Conservation (phyloP, 78 protist species). For the Pigoraptor vietnamica region DNA sequence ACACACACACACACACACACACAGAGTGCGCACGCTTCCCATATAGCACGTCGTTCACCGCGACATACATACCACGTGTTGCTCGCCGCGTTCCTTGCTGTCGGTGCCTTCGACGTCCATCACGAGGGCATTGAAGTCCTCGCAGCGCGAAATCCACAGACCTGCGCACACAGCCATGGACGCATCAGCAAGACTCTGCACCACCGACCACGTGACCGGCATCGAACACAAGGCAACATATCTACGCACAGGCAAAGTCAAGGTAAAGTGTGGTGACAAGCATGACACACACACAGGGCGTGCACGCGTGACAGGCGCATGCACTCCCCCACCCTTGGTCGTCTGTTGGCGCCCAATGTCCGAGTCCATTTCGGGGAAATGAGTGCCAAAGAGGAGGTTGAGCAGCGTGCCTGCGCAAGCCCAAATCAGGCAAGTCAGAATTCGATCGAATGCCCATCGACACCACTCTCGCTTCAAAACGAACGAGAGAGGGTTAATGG, state of each 20-base stretch:
- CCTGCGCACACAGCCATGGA: too few relatives aligned
- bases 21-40: neutral
- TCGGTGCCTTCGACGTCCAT: slow-evolving; percentile 94
- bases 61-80: slow-evolving; percentile 36
- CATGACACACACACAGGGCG: neutral
- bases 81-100: slow-evolving; percentile 84
- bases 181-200: too few relatives aligned
- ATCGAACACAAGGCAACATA: too few relatives aligned
- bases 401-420: slow-evolving; percentile 62
- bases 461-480: neutral
- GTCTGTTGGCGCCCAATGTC: slow-evolving; percentile 64
- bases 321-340: slow-evolving; percentile 62
- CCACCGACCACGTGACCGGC: neutral
- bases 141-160: slow-evolving; percentile 15
- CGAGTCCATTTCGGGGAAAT: slow-evolving; percentile 34
- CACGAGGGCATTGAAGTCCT: slow-evolving; percentile 36
- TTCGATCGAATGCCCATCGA: too few relatives aligned
- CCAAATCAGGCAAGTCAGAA: neutral
- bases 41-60: too few relatives aligned
- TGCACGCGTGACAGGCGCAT: neutral
- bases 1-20: too few relatives aligned
- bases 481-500: neutral
- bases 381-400: slow-evolving; percentile 78
- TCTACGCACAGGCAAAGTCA: too few relatives aligned
- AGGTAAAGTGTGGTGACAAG: neutral